These are phyloP conservation scores for Globisporangium nodosum DNA, from an alignment of 352 stramenopile species.

Conservation along the genomic window DNA sequence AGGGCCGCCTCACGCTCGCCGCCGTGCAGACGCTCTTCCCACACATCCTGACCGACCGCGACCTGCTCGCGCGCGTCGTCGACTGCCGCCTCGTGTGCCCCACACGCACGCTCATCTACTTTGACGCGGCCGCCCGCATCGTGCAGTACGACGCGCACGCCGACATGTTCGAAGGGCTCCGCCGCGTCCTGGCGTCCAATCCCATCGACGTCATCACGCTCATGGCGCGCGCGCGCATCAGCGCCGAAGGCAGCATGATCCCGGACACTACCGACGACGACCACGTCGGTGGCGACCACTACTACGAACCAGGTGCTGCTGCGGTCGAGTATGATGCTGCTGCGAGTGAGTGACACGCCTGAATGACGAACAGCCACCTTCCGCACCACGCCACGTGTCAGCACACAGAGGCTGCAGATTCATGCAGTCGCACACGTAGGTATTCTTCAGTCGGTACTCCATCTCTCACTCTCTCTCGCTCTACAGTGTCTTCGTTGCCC, in stretches of 20 bases:
- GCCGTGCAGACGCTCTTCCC: slow-evolving; percentile 14
- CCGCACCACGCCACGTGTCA: no score
- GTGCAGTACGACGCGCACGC: slow-evolving; percentile 27
- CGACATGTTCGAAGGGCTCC: slow-evolving; percentile 33
- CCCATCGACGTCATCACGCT: slow-evolving; percentile 12
- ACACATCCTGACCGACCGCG: background rate
- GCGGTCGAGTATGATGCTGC: no score
- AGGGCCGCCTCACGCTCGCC: slow-evolving; percentile 7
- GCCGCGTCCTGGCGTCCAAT: slow-evolving; percentile 15
- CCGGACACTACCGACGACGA: background rate
- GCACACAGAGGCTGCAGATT: no score
- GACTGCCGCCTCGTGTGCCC: slow-evolving; percentile 10
- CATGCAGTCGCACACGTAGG: no score
- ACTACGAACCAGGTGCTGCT: no score
- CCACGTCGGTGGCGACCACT: no score
- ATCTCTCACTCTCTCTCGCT: no score
- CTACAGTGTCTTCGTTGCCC: no score
- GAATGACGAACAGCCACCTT: no score
- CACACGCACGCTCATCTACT: slow-evolving; percentile 25
- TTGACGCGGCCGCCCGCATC: slow-evolving; percentile 19
- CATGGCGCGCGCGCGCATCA: slow-evolving; percentile 23
- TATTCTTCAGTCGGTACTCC: no score
- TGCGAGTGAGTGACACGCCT: no score
- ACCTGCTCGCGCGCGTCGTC: slow-evolving; percentile 7
- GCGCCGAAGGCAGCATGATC: slow-evolving; percentile 19